Base-by-base conservation (phyloP, 164 flowering plant species). In the Annona squamosa region DNA sequence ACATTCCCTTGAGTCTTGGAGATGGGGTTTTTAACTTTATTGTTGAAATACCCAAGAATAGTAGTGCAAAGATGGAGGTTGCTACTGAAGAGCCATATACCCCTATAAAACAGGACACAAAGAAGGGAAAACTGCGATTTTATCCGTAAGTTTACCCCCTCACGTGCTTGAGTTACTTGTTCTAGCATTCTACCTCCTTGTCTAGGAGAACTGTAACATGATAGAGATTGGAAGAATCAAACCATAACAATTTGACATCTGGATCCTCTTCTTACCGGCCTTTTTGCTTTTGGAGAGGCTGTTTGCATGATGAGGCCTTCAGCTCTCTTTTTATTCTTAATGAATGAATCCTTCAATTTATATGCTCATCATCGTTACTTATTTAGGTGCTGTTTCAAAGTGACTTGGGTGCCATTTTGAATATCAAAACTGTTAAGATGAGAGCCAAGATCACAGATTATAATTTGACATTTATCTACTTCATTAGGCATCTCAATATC, bases 41-140 rank as follows among this genome's bases (percentile, higher is more conserved):
- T 76, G 97, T 89, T 71, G 99, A 96, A 81, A 96, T 96, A 63
- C 99, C 99, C n/a, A 94, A 92, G 82, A 97, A 94, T 62, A 81
- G 95, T 26, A 90, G 92, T 78, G 97, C 98, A 48, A 96, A 96
- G 85, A 96, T 96, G 99, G 99, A 93, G 84, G 95, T 96, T 80
- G 98, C 99, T 63, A 93, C 97, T 43, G 94, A 91, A 79, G 99
- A 94, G 77, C 84, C 77, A 41, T 85, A 12, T 80, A 96, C 97
- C 77, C 98, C 99, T 19, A 93, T 96, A 70, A 96, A 95, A 84
- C 99, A 95, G 77, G 99, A 95, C 74, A 95, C 91, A 4, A 95
- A 95, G 80, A 91, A 94, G 86, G 97, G 97, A 69, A 94, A 91
- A 59, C 97, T 94, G 69, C 87, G 98, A 82, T 95, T 85, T 71